Conservation (phyloP, 352 stramenopile genomes). For the Thalassiosira mediterranea region DNA sequence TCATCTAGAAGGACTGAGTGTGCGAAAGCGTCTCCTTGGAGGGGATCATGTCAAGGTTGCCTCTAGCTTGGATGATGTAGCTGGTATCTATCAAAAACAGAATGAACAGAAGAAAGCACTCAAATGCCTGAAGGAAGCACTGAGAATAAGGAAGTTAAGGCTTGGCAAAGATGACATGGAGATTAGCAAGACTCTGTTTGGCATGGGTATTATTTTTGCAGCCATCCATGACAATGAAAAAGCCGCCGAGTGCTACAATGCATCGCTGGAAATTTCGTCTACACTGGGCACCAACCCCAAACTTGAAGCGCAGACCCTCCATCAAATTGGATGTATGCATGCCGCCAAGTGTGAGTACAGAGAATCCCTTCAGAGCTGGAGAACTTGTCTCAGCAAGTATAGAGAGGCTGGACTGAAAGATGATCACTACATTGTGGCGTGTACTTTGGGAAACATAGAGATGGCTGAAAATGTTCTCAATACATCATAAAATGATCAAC, state of each 20-base stretch:
- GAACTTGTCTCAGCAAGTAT: slow-evolving; percentile 59
- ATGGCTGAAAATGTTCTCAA: slow-evolving; percentile 58
- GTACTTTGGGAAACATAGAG: slow-evolving; percentile 70
- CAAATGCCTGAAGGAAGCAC: slow-evolving; percentile 57
- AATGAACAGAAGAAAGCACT: slow-evolving; percentile 59
- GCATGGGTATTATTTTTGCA: slow-evolving; percentile 64
- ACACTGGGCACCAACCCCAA: slow-evolving; percentile 48
- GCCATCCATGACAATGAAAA: slow-evolving; percentile 51
- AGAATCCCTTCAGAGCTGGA: slow-evolving; percentile 64
- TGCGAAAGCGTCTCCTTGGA: slow-evolving; percentile 58
- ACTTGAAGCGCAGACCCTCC: slow-evolving; percentile 65
- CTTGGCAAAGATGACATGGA: slow-evolving; percentile 57
- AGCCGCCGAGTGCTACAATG: slow-evolving; percentile 58
- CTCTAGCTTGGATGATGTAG: slow-evolving; percentile 61
- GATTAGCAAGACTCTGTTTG: slow-evolving; percentile 63
- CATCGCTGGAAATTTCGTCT: slow-evolving; percentile 49
- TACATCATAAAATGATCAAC: neutral
- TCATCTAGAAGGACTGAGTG: slow-evolving; percentile 56
- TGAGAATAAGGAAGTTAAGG: slow-evolving; percentile 55
- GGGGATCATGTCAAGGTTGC: slow-evolving; percentile 58
- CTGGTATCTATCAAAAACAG: slow-evolving; percentile 63
- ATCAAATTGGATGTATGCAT: slow-evolving; percentile 69
- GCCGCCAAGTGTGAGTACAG: slow-evolving; percentile 52
- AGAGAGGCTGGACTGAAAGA: slow-evolving; percentile 58
- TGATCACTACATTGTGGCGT: slow-evolving; percentile 66